Percentiles rank a stretch among this genome's conserved stretches.
These are phyloP conservation scores for Rhododendron henanense DNA, from an alignment of 148 eudicot genomes.

Conservation along the genomic window DNA sequence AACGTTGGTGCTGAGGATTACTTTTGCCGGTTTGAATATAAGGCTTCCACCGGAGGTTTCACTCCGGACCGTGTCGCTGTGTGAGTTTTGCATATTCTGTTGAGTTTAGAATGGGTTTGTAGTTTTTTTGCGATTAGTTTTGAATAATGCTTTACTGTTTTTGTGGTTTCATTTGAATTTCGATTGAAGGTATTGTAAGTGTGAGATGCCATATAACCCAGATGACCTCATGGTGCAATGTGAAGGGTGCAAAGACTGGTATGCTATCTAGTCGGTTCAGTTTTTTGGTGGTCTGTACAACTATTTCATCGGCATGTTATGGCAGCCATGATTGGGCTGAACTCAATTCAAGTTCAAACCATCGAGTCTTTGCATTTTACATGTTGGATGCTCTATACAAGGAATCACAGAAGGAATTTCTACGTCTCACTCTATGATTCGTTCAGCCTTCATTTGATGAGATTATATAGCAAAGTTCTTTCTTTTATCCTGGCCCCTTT, in stretches of 20 bases:
- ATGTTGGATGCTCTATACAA: not conserved
- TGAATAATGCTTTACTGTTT: not conserved
- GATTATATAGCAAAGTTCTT: not conserved
- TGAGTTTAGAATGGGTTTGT: not conserved
- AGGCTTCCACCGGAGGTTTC: constrained; percentile 50
- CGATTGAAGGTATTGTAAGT: constrained; percentile 51
- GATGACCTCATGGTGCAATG: constrained; percentile 74
- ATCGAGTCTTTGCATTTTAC: not conserved
- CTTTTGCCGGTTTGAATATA: constrained; percentile 57
- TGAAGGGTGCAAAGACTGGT: constrained; percentile 68
- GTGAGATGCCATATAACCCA: constrained; percentile 69
- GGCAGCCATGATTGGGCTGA: not conserved
- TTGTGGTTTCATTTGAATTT: constrained; percentile 1
- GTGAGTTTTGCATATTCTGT: constrained; percentile 24
- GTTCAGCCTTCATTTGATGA: not conserved
- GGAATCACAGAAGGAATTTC: not conserved
- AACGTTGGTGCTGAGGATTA: constrained; percentile 49
- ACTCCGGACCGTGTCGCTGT: constrained; percentile 55
- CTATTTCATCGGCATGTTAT: not conserved
- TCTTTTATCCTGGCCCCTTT: not conserved
- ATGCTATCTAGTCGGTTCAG: not conserved
- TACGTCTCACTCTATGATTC: not conserved
- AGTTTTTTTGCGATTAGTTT: not conserved
- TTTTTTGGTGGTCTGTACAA: not conserved
- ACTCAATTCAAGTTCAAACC: not conserved